Evolutionary conservation across 768 basidiomycete species (phyloP).

Genomic region (Auriscalpium vulgare): DNA sequence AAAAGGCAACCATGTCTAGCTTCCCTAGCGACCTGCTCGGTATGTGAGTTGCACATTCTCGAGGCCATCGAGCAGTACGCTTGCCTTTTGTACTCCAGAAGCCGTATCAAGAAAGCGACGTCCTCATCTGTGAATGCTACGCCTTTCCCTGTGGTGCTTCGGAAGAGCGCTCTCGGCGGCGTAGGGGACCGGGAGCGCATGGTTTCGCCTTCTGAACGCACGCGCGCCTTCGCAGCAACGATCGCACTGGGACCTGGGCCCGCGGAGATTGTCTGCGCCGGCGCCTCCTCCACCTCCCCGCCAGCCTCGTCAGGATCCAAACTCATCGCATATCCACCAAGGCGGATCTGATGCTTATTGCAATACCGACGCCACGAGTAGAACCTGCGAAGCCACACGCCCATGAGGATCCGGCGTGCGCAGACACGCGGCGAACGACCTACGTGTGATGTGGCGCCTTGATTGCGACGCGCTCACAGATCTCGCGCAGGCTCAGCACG

Average conservation of each 20-base stretch:
- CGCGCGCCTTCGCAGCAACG: constrained; percentile 34
- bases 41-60: constrained; percentile 6
- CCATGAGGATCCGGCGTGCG: not conserved
- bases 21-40: constrained; percentile 44
- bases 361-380: constrained; percentile 90
- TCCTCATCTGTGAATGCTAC: constrained; percentile 86
- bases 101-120: constrained; percentile 65
- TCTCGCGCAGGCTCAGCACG: constrained; percentile 75
- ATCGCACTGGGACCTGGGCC: constrained; percentile 35
- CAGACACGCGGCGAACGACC: constrained; percentile 17
- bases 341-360: constrained; percentile 88
- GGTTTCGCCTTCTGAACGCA: constrained; percentile 27
- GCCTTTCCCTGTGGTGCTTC: constrained; percentile 86
- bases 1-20: constrained; percentile 69
- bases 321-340: constrained; percentile 77
- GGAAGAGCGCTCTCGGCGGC: constrained; percentile 68
- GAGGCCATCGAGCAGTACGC: constrained; percentile 12
- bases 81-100: constrained; percentile 72
- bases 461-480: constrained; percentile 80
- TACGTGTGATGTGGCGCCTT: constrained; percentile 91
- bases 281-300: constrained; percentile 30
- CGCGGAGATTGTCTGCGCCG: constrained; percentile 14
- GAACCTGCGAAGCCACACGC: constrained; percentile 40
- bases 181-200: constrained; percentile 68
- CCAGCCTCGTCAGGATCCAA: constrained; percentile 57